Base-by-base conservation (phyloP, 2,329 filamentous ascomycete genomes). In the Cercospora nicotianae region DNA sequence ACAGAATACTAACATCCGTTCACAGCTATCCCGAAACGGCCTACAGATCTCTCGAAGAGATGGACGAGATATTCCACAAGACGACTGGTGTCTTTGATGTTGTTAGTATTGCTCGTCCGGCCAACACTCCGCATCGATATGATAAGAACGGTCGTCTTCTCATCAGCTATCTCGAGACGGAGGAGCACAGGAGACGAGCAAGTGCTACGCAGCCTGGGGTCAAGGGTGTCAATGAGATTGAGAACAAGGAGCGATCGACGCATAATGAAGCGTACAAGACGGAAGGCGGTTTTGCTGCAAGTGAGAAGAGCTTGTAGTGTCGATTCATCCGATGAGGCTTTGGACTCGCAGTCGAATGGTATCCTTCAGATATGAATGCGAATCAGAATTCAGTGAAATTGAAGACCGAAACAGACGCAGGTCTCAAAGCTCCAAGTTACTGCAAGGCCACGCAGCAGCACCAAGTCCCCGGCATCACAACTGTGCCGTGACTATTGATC, bases 11-110 rank as follows among this genome's bases (percentile, higher is more conserved):
- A 20, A 45, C 36, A n/a, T 23, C 3, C 2, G 1, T 39, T 23
- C 31, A 3, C 26, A 36, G 59, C 63, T 66, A 69, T 78, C 88
- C 88, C 0, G 88, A 90, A 77, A 90, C 88, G 12, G 86, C 85
- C 1, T 87, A 87, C 74, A 83, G 87, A 51, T 87, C 84, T 2
- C 83, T 90, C 45, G 88, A 90, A 76, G 88, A 90, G 75, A 90
- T 90, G 85, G 88, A 90, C 73, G 79, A 78, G 72, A 89, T 89
- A 73, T 89, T 89, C 79, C 83, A 85, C 70, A 87, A 87, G 74
- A 84, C 85, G 1, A 79, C 80, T 23, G 81, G 78, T 31, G 67
- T 31, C 53, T 86, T 87, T 72, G 74, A 81, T 16, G 80, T 85
- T 3, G 86, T 88, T 16, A 76, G 79, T 58, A 77, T 84, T 39